phyloP scores from a whole-genome alignment of 345 rosid species.

The Theobroma cacao region DNA sequence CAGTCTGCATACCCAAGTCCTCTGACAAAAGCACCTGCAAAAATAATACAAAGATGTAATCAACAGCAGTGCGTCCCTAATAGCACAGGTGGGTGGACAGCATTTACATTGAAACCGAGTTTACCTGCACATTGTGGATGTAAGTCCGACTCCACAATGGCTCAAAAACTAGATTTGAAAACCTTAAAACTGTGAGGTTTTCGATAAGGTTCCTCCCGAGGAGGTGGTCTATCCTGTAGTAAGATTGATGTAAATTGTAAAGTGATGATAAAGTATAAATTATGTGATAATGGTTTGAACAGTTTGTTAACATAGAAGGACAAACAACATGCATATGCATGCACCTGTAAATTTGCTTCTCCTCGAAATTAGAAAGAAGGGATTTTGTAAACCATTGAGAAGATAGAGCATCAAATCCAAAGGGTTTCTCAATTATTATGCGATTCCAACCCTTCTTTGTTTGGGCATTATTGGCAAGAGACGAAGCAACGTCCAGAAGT shows the following conservation, averaged over 20 bases:
- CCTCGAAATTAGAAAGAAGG: conserved; percentile 63
- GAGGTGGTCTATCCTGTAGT: conserved; percentile 72
- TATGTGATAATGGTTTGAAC: neutral
- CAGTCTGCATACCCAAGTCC: conserved; percentile 35
- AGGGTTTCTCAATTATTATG: conserved; percentile 74
- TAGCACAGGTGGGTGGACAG: neutral
- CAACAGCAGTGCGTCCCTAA: conserved; percentile 4
- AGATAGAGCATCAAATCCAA: conserved; percentile 59
- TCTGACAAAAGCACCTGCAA: conserved; percentile 70
- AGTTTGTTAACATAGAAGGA: neutral
- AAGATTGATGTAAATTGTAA: conserved; percentile 9
- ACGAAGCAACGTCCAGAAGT: conserved; percentile 62
- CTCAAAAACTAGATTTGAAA: conserved; percentile 74
- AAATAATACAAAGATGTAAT: conserved; percentile 18
- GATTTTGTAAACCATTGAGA: conserved; percentile 50
- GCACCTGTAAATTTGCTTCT: conserved; percentile 72
- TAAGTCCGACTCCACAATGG: conserved; percentile 73
- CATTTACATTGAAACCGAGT: neutral
- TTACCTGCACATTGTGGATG: conserved; percentile 62
- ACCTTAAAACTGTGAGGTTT: conserved; percentile 72
- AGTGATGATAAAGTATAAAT: neutral
- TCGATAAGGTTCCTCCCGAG: conserved; percentile 74
- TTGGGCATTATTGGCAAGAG: conserved; percentile 54
- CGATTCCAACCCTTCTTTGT: conserved; percentile 72
- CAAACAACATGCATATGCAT: conserved; percentile 4